Base-by-base conservation (phyloP, 495 filamentous ascomycete genomes). In the Neurospora sp. region DNA sequence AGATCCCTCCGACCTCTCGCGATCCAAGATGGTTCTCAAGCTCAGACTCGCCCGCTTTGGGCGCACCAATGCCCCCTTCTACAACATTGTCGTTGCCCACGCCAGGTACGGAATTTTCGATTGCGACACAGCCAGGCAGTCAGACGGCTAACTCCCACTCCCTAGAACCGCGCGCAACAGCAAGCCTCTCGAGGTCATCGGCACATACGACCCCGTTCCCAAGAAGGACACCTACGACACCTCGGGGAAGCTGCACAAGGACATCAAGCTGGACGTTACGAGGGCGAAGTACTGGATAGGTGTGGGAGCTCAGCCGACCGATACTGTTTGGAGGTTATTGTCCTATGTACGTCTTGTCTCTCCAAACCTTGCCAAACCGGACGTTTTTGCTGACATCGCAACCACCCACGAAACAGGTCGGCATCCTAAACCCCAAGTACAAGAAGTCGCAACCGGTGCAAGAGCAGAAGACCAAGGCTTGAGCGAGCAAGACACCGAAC, bases 11-110 rank as follows among this genome's bases (percentile, higher is more conserved):
- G 8, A 20, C 39, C 35, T 14, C 41, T 54, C 4, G 6, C 46
- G 42, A 20, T 10, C 37, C 79, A 85, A 74, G 72, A 99, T 99
- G 96, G 96, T 98, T 71, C 86, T 99, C 76, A 92, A 90, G 79
- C 94, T 99, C 81, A 91, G 96, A 70, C 88, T 99, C 77, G 91
- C 96, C 70, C 96, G 96, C 85, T 97, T 98, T 81, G 96, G 96
- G 76, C 92, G 92, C 83, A 89, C 86, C 72, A 92, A 95, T 81
- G 78, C 87, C 37, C 95, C 96, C 4, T 91, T 97, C 79, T 99
- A 96, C 88, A 99, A 99, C 84, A 97, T 99, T 75, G 93, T 98
- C 71, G 93, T 99, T 73, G 88, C 93, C 31, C 94, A 98, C 75
- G 95, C 96, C n/a, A 89, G 95, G 94, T 97, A 89, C 72, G 85